Evolutionary conservation across 2,329 filamentous ascomycete species (phyloP), one percentile per base, ranked within the genome.

Genomic region (Magnaporthiopsis rhizophila): DNA sequence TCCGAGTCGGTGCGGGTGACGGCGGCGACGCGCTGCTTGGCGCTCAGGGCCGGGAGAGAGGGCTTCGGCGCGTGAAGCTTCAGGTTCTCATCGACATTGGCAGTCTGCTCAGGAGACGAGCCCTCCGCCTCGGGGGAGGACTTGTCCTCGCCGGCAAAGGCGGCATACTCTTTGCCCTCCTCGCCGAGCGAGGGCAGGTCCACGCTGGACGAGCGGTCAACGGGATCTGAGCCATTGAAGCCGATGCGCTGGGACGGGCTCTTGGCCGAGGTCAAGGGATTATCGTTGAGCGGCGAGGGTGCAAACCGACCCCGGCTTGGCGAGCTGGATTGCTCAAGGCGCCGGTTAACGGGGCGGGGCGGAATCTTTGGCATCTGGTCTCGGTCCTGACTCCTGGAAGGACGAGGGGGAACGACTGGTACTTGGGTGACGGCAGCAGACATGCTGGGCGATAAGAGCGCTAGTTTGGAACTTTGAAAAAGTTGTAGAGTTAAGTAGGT

Each of bases 1-100:
- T 88, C 86, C n/a, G 92, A 96, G 77, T 97, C 92, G 69, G 93
- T 97, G 69, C 91, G 89, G 45, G 94, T 97, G 66, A 97, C 92
- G 18, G 85, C 82, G 73, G 89, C 86, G 62, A 97, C 91, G 71
- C 90, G 86, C 74, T 91, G 86, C 77, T 92, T 95, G 66, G 93
- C 92, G 71, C 89, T 95, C 26, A 86, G 86, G 59, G 86, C 86
- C 12, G 93, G 89, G 67, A 97, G 81, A 18, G 92, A 96, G 7
- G 94, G 92, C 76, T 88, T 95, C 3, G 94, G 94, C 65, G 93
- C 92, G 76, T 96, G 87, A 65, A 98, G 85, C 76, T 95, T 90
- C 70, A 97, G 78, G 72, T 96, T 91, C 65, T 89, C 86, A 68
- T 86, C 89, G 64, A 97, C 82, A 69, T 88, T 91, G 71, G 90